Evolutionary conservation across 208 protist genomes (phyloP).

Genomic region (Leishmania amazonensis): DNA sequence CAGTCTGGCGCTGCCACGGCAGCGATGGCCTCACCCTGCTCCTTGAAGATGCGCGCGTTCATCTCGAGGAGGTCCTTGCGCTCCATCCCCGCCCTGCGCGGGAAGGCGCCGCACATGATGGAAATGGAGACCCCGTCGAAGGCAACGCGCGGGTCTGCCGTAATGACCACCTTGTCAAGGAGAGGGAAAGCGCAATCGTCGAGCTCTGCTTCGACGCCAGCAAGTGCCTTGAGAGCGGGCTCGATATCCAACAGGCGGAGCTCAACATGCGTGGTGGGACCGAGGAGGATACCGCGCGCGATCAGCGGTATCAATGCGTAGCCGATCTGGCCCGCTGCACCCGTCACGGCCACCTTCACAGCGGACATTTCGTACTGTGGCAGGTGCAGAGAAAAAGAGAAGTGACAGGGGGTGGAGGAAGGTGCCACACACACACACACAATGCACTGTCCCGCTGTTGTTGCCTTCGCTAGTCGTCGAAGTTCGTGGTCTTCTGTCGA

Average conservation of each 20-base stretch:
- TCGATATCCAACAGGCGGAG: conserved; percentile 93
- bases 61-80: conserved; percentile 95
- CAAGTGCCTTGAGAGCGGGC: conserved; percentile 69
- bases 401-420: too few relatives aligned
- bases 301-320: conserved; percentile 95
- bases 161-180: conserved; percentile 75
- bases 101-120: conserved; percentile 88
- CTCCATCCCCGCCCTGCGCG: conserved; percentile 95
- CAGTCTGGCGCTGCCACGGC: conserved; percentile 84
- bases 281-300: conserved; percentile 93
- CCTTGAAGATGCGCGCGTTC: conserved; percentile 96
- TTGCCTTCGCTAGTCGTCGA: neutral
- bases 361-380: conserved; percentile 11
- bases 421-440: neutral
- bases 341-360: conserved; percentile 89
- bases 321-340: conserved; percentile 97
- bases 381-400: neutral
- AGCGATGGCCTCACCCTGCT: conserved; percentile 90
- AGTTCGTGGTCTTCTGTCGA: neutral
- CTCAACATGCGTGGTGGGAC: conserved; percentile 83
- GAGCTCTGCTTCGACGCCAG: conserved; percentile 94
- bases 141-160: conserved; percentile 69
- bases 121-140: conserved; percentile 87
- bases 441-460: neutral
- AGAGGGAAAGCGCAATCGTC: conserved; percentile 94